Base-by-base conservation (phyloP, 2,329 filamentous ascomycete species). In the Berkeleyomyces rouxiae region DNA sequence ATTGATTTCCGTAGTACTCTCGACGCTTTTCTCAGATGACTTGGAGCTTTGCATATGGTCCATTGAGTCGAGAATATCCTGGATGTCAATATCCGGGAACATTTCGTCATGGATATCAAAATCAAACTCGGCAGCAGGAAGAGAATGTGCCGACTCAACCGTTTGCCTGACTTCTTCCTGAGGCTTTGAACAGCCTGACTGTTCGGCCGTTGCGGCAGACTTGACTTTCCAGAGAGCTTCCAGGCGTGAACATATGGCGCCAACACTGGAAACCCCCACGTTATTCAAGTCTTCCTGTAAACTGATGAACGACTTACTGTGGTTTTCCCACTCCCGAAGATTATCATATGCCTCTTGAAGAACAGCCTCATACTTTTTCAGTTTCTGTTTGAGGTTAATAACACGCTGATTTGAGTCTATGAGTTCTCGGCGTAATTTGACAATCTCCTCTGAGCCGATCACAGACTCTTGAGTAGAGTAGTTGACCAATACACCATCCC, bases 371-470 rank as follows among this genome's bases (percentile, higher is more conserved):
- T 63, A 62, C 11, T 59, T 63, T 16, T 64, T 63, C 13, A 66
- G 47, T 16, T 63, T 65, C 1, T 59, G 43, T 55, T 63, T 63
- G 13, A 66, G 60, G 51, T 65, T 64, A 43, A 63, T 59, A n/a
- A 66, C 62, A 36, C 65, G 53, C 53, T 65, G 65, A 46, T 66
- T 65, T 16, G 65, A 63, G 31, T 65, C 53, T 23, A 53, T 13
- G 4, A 65, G 58, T 13, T 64, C 33, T 11, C 33, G 39, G 7
- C 16, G 10, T 7, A 64, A 39, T 33, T 49, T 61, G 33, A 33
- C 37, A 23, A 39, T 46, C 11, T 53, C 10, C 23, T 58, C 58
- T 13, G 49, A 37, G n/a, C 36, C 40, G 5, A 58, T 5, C 7
- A 7, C 43, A 3, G 13, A 55, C n/a, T 5, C 53, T 6, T 40